These are phyloP conservation scores for Fusarium coffeatum DNA, from an alignment of 2,329 filamentous ascomycete genomes.

Conservation along the genomic window DNA sequence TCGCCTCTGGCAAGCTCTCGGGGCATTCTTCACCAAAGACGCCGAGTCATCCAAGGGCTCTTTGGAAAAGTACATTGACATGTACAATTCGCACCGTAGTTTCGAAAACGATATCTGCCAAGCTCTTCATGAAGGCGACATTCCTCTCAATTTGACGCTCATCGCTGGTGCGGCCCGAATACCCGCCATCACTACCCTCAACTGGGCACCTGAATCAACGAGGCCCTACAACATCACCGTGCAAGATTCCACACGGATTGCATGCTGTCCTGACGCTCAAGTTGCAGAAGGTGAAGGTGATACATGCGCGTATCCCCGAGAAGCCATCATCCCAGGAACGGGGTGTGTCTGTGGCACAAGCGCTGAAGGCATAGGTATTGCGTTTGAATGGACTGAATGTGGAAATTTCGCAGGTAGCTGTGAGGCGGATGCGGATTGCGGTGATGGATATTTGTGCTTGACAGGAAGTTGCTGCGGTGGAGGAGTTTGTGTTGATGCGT, in stretches of 20 bases:
- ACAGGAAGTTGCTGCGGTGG: conserved; percentile 52
- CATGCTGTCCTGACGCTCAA: conserved; percentile 50
- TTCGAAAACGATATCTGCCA: conserved; percentile 52
- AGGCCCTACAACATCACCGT: conserved; percentile 49
- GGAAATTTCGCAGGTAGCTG: conserved; percentile 50
- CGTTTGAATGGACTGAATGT: conserved; percentile 52
- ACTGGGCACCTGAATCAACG: conserved; percentile 45
- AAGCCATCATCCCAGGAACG: conserved; percentile 47
- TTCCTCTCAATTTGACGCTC: conserved; percentile 51
- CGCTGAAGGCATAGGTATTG: conserved; percentile 41
- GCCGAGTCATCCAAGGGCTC: conserved; percentile 34
- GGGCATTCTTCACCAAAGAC: conserved; percentile 48
- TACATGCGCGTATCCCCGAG: conserved; percentile 48
- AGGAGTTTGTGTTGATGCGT: conserved; percentile 53
- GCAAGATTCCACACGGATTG: conserved; percentile 49
- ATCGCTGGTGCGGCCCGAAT: conserved; percentile 48
- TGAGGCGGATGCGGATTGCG: conserved; percentile 39
- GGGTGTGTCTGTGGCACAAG: conserved; percentile 53
- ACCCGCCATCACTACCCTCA: conserved; percentile 47
- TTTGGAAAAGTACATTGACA: conserved; percentile 48
- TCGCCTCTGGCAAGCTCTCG: conserved; percentile 49
- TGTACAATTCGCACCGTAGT: conserved; percentile 48
- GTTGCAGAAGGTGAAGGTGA: conserved; percentile 38
- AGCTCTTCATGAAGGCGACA: conserved; percentile 48
- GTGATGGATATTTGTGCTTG: conserved; percentile 47